Base-by-base conservation (phyloP, 345 rosid species). In the Acer yangbiense region DNA sequence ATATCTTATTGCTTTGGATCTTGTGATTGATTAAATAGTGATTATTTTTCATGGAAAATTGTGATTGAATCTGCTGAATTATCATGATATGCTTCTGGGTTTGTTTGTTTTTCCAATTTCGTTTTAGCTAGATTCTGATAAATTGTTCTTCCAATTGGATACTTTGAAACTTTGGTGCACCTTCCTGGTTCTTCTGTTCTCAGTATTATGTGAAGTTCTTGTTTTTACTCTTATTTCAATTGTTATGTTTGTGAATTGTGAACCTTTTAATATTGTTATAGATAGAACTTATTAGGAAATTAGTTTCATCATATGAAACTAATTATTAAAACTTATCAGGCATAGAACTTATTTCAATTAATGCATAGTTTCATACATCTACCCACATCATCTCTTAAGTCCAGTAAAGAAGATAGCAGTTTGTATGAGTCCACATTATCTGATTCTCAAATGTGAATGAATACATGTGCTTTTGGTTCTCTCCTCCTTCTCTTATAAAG, bases 341-440 rank as follows among this genome's bases (percentile, higher is more conserved):
- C 35, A 32, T 32, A 32, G 5, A 32, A 32, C 35, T 4, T 32
- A 32, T 32, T 32, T 32, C 35, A 32, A 3, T 32, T 69, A 46
- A 60, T 44, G 65, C 68, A 25, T 35, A 73, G 17, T 7, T 77
- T 3, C 57, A 65, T n/a, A 72, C 78, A 21, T 46, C 66, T 32
- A 9, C 54, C 14, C 55, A 43, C 12, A 6, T 35, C 10, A 39
- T 67, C n/a, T 67, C 20, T 17, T 20, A 65, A 27, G 23, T 64
- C 20, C 25, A 64, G 9, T 17, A 21, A 65, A 20, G 29, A 65
- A 65, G 17, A 11, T 18, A 12, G 64, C 71, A 29, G 13, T 65
- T 61, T 52, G n/a, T 65, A 35, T 52, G 7, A 64, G 35, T 12
- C 7, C 64, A 9, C 44, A 2, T 35, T 29, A 7, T 65, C 20